Percentiles rank a stretch among this genome's conserved stretches.
These are phyloP conservation scores for Pseudocercospora macadamiae DNA, from an alignment of 2,329 filamentous ascomycete species.

Conservation along the genomic window DNA sequence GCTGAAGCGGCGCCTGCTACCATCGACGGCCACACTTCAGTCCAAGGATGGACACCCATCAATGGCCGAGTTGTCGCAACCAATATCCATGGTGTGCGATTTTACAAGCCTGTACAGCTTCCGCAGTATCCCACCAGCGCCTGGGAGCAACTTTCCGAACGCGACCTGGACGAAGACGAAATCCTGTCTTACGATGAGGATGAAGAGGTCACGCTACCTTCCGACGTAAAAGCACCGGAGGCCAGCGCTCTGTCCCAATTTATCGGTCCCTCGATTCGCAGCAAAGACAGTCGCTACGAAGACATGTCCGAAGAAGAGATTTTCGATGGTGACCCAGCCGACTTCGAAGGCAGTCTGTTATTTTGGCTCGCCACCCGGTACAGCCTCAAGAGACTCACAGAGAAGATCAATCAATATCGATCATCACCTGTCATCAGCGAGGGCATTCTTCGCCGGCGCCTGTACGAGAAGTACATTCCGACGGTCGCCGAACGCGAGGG, in stretches of 20 bases:
- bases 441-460: not conserved
- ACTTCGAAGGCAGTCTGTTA: not conserved
- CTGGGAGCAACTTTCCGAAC: not conserved
- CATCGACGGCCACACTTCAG: not conserved
- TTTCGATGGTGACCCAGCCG: not conserved
- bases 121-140: not conserved
- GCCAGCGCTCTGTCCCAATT: not conserved
- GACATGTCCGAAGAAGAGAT: not conserved
- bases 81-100: not conserved
- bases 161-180: not conserved
- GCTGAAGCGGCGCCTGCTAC: not conserved
- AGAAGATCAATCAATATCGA: not conserved
- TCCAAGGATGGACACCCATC: conserved; percentile 8
- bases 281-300: not conserved
- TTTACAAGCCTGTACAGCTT: not conserved
- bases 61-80: not conserved
- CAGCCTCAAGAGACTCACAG: not conserved
- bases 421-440: not conserved
- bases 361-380: not conserved
- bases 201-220: not conserved
- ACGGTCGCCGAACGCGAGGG: not conserved
- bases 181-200: not conserved
- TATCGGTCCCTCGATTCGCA: not conserved
- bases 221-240: not conserved
- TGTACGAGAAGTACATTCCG: conserved; percentile 1